phyloP scores from a whole-genome alignment of 148 eudicot species.

The Agrostemma githago region DNA sequence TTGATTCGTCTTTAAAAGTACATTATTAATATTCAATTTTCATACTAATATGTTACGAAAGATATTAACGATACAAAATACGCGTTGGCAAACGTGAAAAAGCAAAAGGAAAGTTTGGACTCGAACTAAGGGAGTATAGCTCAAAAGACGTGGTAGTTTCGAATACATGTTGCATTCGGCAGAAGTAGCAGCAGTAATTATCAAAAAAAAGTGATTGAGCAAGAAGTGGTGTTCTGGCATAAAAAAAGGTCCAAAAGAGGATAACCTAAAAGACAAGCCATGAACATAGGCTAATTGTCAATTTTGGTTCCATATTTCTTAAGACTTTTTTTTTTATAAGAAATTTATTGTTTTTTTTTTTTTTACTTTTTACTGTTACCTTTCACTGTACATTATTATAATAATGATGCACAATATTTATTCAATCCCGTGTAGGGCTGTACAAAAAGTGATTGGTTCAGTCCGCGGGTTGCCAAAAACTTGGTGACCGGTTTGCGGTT shows the following conservation, averaged over 20 bases:
- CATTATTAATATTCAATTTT: too few species aligned
- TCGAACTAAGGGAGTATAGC: too few species aligned
- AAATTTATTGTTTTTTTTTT: background rate
- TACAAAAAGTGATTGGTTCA: too few species aligned
- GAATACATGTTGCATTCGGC: background rate
- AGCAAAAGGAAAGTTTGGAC: too few species aligned
- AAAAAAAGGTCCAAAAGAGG: conserved; percentile 12
- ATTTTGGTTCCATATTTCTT: conserved; percentile 12
- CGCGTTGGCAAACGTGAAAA: too few species aligned
- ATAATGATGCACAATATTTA: too few species aligned
- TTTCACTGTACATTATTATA: background rate
- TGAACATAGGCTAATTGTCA: conserved; percentile 20
- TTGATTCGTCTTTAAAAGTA: too few species aligned
- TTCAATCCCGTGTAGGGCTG: too few species aligned
- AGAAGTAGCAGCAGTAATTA: background rate
- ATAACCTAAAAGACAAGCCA: conserved; percentile 22
- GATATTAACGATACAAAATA: too few species aligned
- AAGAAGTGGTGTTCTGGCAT: background rate
- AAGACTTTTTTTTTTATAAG: conserved; percentile 14
- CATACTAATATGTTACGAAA: too few species aligned
- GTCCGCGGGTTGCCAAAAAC: too few species aligned
- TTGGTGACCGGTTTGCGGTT: too few species aligned
- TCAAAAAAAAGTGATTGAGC: background rate
- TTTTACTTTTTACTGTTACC: background rate
- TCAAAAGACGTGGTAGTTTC: conserved; percentile 1